A percentile compares a stretch with the other conserved stretches of the same genome.
These are phyloP conservation scores for Trichoderma sp. DNA, from an alignment of 2,329 filamentous ascomycete species.

Conservation along the genomic window DNA sequence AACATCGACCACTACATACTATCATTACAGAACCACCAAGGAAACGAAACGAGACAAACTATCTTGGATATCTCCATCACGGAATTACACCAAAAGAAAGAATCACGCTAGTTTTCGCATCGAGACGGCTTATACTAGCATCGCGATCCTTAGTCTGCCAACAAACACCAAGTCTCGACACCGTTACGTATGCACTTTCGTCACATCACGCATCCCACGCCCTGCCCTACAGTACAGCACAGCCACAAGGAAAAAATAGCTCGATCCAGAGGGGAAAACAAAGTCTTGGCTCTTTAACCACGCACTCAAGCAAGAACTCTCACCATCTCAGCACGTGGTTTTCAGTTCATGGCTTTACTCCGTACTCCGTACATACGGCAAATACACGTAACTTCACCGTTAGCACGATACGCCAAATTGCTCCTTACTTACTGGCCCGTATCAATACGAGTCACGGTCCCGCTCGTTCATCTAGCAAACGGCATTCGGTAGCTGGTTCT, in stretches of 20 bases:
- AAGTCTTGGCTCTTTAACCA: not conserved
- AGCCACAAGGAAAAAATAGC: not conserved
- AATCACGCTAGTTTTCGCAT: not conserved
- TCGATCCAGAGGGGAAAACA: not conserved
- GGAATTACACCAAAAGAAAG: not conserved
- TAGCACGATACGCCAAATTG: not conserved
- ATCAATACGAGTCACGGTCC: not conserved
- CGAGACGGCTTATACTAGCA: not conserved
- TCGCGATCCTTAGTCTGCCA: not conserved
- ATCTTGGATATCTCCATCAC: not conserved
- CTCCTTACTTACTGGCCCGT: not conserved
- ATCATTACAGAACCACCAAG: not conserved
- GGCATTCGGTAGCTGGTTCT: not conserved
- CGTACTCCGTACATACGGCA: not conserved
- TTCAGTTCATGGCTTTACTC: not conserved
- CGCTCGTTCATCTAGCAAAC: not conserved
- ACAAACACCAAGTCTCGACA: not conserved
- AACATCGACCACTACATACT: not conserved
- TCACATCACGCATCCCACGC: not conserved
- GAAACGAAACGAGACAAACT: not conserved
- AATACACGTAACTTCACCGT: not conserved
- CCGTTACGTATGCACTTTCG: not conserved
- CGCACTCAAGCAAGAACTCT: not conserved
- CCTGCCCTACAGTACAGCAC: not conserved
- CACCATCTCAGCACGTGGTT: not conserved